Conservation (phyloP, 2,329 filamentous ascomycete species). For the Colletotrichum sidae region DNA sequence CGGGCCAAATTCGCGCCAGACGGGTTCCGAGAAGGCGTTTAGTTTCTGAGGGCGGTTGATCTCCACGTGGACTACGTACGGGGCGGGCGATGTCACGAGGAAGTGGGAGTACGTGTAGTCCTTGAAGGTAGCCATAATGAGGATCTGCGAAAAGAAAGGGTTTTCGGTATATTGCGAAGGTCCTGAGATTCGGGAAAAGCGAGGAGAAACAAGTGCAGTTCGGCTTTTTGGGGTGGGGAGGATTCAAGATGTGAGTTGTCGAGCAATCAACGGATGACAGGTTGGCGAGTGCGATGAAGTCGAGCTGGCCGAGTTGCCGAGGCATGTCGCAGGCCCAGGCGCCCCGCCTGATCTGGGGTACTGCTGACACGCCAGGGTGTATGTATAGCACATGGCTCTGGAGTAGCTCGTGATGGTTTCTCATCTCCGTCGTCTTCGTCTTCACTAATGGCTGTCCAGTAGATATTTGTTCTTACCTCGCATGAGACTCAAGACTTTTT, state of each 20-base stretch:
- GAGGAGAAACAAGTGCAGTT: neutral
- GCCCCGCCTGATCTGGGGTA: slow-evolving; percentile 34
- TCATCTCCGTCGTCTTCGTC: no score
- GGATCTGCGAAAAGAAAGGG: neutral
- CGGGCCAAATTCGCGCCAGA: slow-evolving; percentile 85
- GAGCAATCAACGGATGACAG: slow-evolving; percentile 11
- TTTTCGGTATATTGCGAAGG: neutral
- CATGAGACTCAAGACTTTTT: no score
- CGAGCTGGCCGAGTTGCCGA: slow-evolving; percentile 33
- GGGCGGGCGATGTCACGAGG: slow-evolving; percentile 76
- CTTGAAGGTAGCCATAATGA: slow-evolving; percentile 35
- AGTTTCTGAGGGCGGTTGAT: slow-evolving; percentile 89
- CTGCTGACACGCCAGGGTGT: neutral
- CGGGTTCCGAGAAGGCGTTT: slow-evolving; percentile 86
- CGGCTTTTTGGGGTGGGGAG: neutral
- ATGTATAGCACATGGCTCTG: neutral
- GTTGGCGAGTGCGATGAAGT: slow-evolving; percentile 30
- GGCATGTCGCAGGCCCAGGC: slow-evolving; percentile 26
- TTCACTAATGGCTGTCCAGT: no score
- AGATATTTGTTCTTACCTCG: no score
- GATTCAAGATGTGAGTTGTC: neutral
- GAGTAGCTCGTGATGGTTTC: no score
- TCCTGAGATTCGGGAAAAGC: neutral
- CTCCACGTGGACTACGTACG: slow-evolving; percentile 88
- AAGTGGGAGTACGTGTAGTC: slow-evolving; percentile 72